Conservation (phyloP, 176 grass and related monocot species). For the Carex myosuroides region DNA sequence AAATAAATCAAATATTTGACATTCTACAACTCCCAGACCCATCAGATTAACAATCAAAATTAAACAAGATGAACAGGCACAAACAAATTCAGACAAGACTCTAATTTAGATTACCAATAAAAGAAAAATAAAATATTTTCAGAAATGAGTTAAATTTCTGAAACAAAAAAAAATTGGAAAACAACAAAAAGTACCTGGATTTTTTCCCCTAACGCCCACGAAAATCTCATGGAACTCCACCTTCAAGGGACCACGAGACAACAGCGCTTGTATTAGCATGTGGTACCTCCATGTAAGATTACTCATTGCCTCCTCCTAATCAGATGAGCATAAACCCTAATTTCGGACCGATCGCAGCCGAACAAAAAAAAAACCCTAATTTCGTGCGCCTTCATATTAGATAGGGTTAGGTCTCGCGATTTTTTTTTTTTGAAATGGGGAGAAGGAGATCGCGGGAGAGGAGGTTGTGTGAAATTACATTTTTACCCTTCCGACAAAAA, state of each 20-base stretch:
- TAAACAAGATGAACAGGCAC: neutral
- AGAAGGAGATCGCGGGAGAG: too few species aligned
- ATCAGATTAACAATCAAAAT: neutral
- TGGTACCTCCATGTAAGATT: constrained; percentile 52
- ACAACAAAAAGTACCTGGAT: constrained; percentile 33
- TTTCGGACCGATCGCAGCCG: neutral
- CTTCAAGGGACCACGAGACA: constrained; percentile 46
- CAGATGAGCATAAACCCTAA: constrained; percentile 8
- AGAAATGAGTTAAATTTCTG: neutral
- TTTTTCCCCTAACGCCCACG: constrained; percentile 42
- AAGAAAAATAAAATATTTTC: neutral
- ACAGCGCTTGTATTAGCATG: constrained; percentile 59
- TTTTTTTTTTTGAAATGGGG: too few species aligned
- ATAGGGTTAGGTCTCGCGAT: too few species aligned
- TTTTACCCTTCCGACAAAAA: too few species aligned
- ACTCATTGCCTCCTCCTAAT: constrained; percentile 26
- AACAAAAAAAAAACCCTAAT: constrained; percentile 8
- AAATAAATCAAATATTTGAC: neutral
- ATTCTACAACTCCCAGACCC: neutral
- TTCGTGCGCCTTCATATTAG: neutral
- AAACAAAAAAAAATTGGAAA: neutral
- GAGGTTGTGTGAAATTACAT: too few species aligned
- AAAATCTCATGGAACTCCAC: constrained; percentile 59
- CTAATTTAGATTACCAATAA: neutral
- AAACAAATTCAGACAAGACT: neutral